These are phyloP conservation scores for Panicum virgatum DNA, from an alignment of 202 grass and related monocot species.

Conservation along the genomic window DNA sequence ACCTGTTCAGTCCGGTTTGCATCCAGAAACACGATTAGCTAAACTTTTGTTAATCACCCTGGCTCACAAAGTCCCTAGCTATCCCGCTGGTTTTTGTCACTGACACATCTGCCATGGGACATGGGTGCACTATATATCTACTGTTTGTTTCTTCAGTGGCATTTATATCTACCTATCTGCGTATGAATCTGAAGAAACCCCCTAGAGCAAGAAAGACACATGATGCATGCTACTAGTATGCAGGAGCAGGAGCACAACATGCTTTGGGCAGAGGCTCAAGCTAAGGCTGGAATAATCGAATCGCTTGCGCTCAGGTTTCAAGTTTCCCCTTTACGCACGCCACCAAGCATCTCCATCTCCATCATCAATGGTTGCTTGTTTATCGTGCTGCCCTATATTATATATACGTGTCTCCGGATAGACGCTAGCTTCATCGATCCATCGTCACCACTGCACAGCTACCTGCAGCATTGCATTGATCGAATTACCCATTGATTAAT, in stretches of 20 bases:
- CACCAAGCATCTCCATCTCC: background rate
- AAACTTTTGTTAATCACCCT: background rate
- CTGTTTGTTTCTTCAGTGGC: background rate
- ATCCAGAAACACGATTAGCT: background rate
- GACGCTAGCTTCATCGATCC: background rate
- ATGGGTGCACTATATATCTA: no score
- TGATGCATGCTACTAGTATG: no score
- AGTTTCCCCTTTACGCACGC: conserved; percentile 18
- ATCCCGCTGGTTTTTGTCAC: background rate
- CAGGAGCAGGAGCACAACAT: background rate
- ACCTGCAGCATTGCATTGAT: background rate
- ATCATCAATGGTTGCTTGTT: background rate
- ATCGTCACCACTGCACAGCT: no score
- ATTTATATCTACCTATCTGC: background rate
- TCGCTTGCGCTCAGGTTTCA: conserved; percentile 1
- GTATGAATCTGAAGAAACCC: background rate
- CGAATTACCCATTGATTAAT: no score
- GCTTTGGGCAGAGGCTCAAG: conserved; percentile 11
- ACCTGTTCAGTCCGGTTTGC: background rate
- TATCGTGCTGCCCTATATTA: background rate
- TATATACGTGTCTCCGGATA: background rate
- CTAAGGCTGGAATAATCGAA: conserved; percentile 39
- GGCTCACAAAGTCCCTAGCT: background rate
- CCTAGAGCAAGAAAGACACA: background rate
- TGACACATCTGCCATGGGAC: no score